phyloP scores from a whole-genome alignment of 2,329 filamentous ascomycete species.

The Aspergillus chevalieri region DNA sequence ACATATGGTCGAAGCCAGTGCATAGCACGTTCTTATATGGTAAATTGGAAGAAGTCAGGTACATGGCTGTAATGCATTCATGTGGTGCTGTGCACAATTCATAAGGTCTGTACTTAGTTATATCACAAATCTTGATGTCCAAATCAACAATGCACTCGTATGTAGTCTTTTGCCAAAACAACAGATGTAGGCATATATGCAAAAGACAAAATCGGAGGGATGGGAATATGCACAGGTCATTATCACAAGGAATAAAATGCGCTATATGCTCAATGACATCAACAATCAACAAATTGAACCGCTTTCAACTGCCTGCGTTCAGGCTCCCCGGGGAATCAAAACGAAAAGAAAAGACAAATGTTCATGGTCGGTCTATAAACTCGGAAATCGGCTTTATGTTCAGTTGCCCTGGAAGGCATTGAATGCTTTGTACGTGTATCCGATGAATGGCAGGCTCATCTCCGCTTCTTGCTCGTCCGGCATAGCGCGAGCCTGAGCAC shows the following conservation, averaged over 20 bases:
- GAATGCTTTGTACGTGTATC: constrained; percentile 97
- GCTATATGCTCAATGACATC: constrained; percentile 32
- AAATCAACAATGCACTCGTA: constrained; percentile 9
- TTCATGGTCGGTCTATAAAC: constrained; percentile 11
- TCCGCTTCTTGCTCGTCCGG: constrained; percentile 77
- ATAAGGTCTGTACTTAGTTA: neutral
- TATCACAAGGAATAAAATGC: constrained; percentile 19
- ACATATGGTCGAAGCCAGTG: no score
- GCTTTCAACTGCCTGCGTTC: constrained; percentile 26
- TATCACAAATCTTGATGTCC: constrained; percentile 5
- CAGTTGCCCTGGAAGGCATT: constrained; percentile 53
- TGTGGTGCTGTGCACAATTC: no score
- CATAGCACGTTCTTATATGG: no score
- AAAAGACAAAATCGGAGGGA: constrained; percentile 8
- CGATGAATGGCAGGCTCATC: constrained; percentile 93
- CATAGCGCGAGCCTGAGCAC: constrained; percentile 71
- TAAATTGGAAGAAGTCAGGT: no score
- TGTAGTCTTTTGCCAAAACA: constrained; percentile 13
- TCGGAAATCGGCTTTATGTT: constrained; percentile 14
- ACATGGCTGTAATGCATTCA: no score
- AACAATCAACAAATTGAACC: constrained; percentile 18
- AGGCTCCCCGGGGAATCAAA: constrained; percentile 11
- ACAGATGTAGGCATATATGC: constrained; percentile 14
- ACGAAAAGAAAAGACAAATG: neutral
- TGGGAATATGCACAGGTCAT: constrained; percentile 22